phyloP scores from a whole-genome alignment of 2,329 filamentous ascomycete species.

The Aspergillus aculeatus region DNA sequence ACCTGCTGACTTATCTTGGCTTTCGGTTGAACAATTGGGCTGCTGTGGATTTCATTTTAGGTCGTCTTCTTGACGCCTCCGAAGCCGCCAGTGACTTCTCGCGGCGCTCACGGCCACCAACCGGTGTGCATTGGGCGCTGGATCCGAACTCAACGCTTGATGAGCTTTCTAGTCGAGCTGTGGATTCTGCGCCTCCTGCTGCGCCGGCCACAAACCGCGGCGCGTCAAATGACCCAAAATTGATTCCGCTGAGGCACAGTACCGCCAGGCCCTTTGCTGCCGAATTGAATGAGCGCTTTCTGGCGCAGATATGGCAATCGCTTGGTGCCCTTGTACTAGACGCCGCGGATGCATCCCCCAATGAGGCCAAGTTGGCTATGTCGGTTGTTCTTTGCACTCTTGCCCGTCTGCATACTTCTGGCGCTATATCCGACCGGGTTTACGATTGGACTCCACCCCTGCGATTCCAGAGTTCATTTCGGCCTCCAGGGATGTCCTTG shows the following conservation, averaged over 20 bases:
- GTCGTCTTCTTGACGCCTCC: constrained; percentile 39
- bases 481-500: constrained; percentile 46
- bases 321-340: constrained; percentile 43
- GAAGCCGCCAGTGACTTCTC: constrained; percentile 24
- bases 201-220: background rate
- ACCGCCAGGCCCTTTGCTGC: constrained; percentile 27
- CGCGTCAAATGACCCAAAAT: background rate
- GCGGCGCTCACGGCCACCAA: constrained; percentile 22
- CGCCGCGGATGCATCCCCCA: constrained; percentile 37
- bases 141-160: constrained; percentile 28
- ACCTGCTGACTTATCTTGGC: constrained; percentile 43
- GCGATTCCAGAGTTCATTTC: constrained; percentile 31
- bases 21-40: constrained; percentile 42
- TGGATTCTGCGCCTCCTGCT: constrained; percentile 9
- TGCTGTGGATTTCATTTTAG: constrained; percentile 40
- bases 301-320: constrained; percentile 41
- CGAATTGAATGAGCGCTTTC: constrained; percentile 24
- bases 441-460: constrained; percentile 40
- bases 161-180: constrained; percentile 24
- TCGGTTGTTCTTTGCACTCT: constrained; percentile 45
- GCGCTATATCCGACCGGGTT: constrained; percentile 42
- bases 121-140: constrained; percentile 30
- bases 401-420: constrained; percentile 47
- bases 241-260: constrained; percentile 22
- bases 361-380: constrained; percentile 42